Conservation (phyloP, 495 filamentous ascomycete genomes). For the Penicillium antarcticum region DNA sequence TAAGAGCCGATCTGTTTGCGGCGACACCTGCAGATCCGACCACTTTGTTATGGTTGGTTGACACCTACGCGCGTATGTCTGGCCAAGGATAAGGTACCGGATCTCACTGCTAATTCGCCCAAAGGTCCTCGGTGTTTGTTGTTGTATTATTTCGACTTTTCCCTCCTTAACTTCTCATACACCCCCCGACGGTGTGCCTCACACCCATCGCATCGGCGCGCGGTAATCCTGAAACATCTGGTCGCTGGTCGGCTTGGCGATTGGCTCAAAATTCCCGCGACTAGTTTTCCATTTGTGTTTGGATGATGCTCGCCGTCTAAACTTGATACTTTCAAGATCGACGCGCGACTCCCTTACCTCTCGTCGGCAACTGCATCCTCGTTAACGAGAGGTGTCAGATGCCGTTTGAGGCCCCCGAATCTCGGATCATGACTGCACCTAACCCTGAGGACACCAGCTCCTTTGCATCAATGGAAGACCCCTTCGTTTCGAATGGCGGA, state of each 20-base stretch:
- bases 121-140: constrained; percentile 20
- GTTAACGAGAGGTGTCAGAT: constrained; percentile 21
- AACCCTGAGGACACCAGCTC: constrained; percentile 15
- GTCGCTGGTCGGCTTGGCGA: constrained; percentile 39
- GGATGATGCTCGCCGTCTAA: constrained; percentile 38
- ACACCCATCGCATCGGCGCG: constrained; percentile 9
- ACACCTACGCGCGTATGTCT: constrained; percentile 16
- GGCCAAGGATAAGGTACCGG: constrained; percentile 12
- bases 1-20: constrained; percentile 5
- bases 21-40: constrained; percentile 16
- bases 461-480: constrained; percentile 48
- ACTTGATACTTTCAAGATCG: constrained; percentile 14
- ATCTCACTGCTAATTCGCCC: constrained; percentile 18
- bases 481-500: constrained; percentile 45
- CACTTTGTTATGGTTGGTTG: constrained; percentile 23
- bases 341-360: constrained; percentile 20
- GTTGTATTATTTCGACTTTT: constrained; percentile 2
- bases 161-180: constrained; percentile 11
- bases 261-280: constrained; percentile 6
- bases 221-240: constrained; percentile 10
- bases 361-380: constrained; percentile 26
- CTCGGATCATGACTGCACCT: constrained; percentile 17
- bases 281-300: constrained; percentile 6
- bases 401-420: constrained; percentile 15
- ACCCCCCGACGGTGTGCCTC: constrained; percentile 12